Evolutionary conservation across 2,329 filamentous ascomycete genomes (phyloP), one percentile per base, ranked within the genome.

Genomic region (Passalora sequoiae): DNA sequence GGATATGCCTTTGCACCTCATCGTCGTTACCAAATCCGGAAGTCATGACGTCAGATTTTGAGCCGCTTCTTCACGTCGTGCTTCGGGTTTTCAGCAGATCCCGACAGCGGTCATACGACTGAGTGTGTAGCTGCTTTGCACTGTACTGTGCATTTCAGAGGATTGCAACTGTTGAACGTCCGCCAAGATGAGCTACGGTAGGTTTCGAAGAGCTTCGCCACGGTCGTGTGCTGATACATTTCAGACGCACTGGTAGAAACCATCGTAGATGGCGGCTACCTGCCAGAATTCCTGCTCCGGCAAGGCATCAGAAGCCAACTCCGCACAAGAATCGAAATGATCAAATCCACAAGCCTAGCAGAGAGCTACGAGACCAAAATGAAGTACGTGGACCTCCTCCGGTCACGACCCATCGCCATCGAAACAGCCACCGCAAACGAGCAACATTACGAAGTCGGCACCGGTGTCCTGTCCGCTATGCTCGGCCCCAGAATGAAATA

Each of bases 401-500:
- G 78, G 15, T 69, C 66, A 12, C 69, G 74, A 25, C 80, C 81
- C 8, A 84, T 86, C 50, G 83, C 82, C n/a, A 74, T 85, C 53
- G 78, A 83, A 61, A 84, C 81, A 1, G 72, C 70, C 3, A 67
- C 72, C 2, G 81, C 83, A 16, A 85, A 86, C 60, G 68, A 75
- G 55, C 82, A 86, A 69, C 82, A 86, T 63, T 86, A 86, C 58
- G 82, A 86, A 65, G 81, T 86, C 29, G 80, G 78, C 28, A 83
- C 81, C 0, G 78, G 77, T 3, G 76, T 85, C 17, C 63, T 86
- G 29, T 64, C 67, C 20, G 75, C 73, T 20, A 80, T 74, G 61
- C 66, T 86, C 9, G 83, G 83, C 0, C 78, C 80, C 3, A 68
- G 81, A 42, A 85, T 86, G 80, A 86, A 86, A 71, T 86, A 85